Percentiles rank a stretch among this genome's conserved stretches.
These are phyloP conservation scores for Penicillium hesseltinei DNA, from an alignment of 2,329 filamentous ascomycete species.

Conservation along the genomic window DNA sequence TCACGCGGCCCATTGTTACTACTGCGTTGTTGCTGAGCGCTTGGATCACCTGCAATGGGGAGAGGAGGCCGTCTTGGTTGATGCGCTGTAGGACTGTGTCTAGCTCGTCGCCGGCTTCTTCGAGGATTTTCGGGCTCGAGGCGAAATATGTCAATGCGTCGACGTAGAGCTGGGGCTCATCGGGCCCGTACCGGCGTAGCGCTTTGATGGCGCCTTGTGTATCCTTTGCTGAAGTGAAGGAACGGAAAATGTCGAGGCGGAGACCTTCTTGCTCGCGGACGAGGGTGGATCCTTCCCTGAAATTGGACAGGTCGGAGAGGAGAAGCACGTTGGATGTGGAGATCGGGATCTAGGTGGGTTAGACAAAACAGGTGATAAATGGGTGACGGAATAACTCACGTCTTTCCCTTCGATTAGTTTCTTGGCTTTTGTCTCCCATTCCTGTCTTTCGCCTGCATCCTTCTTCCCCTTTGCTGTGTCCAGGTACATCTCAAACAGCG, in stretches of 20 bases:
- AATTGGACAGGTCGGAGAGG: slow-evolving; percentile 86
- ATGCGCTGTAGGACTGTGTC: slow-evolving; percentile 79
- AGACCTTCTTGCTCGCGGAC: slow-evolving; percentile 93
- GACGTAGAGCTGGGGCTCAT: slow-evolving; percentile 88
- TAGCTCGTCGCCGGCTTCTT: slow-evolving; percentile 85
- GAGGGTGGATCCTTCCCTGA: slow-evolving; percentile 83
- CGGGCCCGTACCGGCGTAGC: slow-evolving; percentile 82
- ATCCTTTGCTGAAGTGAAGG: slow-evolving; percentile 88
- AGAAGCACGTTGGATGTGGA: slow-evolving; percentile 93
- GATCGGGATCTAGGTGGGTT: slow-evolving; percentile 60
- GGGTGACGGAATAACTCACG: slow-evolving; percentile 39
- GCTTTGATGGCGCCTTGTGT: slow-evolving; percentile 87
- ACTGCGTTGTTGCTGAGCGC: slow-evolving; percentile 76
- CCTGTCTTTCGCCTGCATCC: slow-evolving; percentile 62
- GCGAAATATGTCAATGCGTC: slow-evolving; percentile 92
- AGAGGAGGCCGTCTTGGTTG: slow-evolving; percentile 87
- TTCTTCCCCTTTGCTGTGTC: slow-evolving; percentile 79
- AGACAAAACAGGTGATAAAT: slow-evolving; percentile 6
- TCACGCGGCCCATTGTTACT: slow-evolving; percentile 96
- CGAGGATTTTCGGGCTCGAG: slow-evolving; percentile 74
- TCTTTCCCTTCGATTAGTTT: slow-evolving; percentile 78
- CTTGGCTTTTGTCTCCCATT: slow-evolving; percentile 91
- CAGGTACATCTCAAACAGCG: slow-evolving; percentile 96
- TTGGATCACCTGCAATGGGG: slow-evolving; percentile 93
- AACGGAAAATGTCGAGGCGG: slow-evolving; percentile 92